Conservation (phyloP, 192 early-diverging fungal genomes). For the Backusella westeae region DNA sequence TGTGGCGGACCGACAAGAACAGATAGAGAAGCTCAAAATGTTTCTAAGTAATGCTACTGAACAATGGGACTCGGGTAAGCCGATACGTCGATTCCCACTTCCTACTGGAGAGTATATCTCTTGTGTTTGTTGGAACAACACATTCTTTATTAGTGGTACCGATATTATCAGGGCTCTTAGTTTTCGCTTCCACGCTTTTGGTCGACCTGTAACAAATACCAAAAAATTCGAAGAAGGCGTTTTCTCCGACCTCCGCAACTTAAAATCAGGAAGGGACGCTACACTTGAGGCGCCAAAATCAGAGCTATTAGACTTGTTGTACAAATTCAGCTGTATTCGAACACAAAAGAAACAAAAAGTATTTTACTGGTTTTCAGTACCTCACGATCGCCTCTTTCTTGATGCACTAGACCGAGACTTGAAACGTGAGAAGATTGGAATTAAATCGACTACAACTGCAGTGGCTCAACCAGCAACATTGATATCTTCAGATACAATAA, state of each 20-base stretch:
- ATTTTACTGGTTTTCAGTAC: conserved; percentile 96
- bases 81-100: conserved; percentile 60
- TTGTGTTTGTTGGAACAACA: conserved; percentile 90
- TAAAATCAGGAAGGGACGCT: conserved; percentile 92
- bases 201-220: conserved; percentile 79
- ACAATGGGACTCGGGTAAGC: conserved; percentile 58
- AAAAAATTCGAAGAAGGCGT: conserved; percentile 99
- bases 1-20: conserved; percentile 18
- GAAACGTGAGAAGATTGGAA: conserved; percentile 86
- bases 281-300: conserved; percentile 92
- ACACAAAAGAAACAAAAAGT: conserved; percentile 99
- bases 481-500: conserved; percentile 56
- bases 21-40: conserved; percentile 48
- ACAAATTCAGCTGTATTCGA: conserved; percentile 93
- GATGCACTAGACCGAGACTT: conserved; percentile 96
- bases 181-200: conserved; percentile 90
- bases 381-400: conserved; percentile 90
- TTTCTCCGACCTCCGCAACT: conserved; percentile 91
- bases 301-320: conserved; percentile 90
- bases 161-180: conserved; percentile 91
- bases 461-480: conserved; percentile 65
- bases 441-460: conserved; percentile 78
- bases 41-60: conserved; percentile 66
- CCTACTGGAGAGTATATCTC: conserved; percentile 87
- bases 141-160: conserved; percentile 93